These are phyloP conservation scores for Acer saccharum DNA, from an alignment of 345 rosid species.

Conservation along the genomic window DNA sequence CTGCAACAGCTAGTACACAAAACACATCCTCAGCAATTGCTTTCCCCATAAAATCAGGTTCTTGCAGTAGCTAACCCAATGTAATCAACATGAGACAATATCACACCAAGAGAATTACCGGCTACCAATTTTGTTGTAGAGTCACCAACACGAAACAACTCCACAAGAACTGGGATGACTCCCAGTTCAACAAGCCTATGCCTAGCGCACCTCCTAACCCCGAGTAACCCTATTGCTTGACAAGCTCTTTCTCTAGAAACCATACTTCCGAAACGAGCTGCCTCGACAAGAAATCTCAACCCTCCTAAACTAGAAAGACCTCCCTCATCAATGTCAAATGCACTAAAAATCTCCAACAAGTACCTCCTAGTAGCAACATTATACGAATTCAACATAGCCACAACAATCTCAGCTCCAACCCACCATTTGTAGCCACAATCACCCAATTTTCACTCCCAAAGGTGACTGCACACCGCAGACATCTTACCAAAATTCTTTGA, in stretches of 20 bases:
- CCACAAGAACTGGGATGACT: conserved; percentile 51
- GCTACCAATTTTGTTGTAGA: conserved; percentile 44
- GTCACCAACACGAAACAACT: conserved; percentile 53
- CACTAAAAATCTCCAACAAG: no score
- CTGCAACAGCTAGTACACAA: conserved; percentile 55
- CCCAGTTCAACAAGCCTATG: conserved; percentile 51
- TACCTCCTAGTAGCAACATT: no score
- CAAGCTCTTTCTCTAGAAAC: conserved; percentile 67
- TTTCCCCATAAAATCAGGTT: conserved; percentile 44
- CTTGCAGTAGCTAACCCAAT: conserved; percentile 63
- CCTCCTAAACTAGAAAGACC: conserved; percentile 30
- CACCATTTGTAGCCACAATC: no score
- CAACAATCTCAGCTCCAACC: no score
- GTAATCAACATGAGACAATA: no score
- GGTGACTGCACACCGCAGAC: no score
- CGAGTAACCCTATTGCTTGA: conserved; percentile 62
- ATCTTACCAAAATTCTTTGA: no score
- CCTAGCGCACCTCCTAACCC: conserved; percentile 42
- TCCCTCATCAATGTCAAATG: no score
- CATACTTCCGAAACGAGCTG: conserved; percentile 51
- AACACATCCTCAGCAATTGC: conserved; percentile 67
- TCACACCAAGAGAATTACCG: no score
- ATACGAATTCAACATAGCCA: no score
- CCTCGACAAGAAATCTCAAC: conserved; percentile 55
- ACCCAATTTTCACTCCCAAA: no score